Conservation (phyloP, 495 filamentous ascomycete genomes). For the Aspergillus biplanus region DNA sequence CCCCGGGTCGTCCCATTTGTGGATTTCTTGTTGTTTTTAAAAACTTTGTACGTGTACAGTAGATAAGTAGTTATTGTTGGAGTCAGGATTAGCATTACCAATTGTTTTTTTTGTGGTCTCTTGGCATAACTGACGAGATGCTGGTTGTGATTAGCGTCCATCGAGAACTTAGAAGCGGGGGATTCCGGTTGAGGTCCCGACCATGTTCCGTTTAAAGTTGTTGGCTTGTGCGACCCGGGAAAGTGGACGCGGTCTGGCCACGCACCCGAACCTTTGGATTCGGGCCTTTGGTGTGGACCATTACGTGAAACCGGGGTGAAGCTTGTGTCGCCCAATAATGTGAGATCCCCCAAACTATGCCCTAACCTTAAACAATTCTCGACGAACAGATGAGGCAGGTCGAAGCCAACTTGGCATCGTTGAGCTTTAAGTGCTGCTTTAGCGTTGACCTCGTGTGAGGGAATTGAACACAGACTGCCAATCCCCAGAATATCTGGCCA, state of each 20-base stretch:
- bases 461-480: neutral
- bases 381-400: neutral
- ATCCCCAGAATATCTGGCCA: neutral
- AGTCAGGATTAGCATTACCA: neutral
- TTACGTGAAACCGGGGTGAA: neutral
- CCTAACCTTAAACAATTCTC: neutral
- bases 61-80: neutral
- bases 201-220: too few species aligned
- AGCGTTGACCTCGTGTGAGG: neutral
- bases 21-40: too few species aligned
- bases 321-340: neutral
- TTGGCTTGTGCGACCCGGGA: too few species aligned
- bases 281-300: neutral
- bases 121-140: too few species aligned
- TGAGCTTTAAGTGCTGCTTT: too few species aligned
- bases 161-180: too few species aligned
- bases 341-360: neutral
- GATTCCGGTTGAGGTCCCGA: too few species aligned
- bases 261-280: neutral
- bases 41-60: neutral
- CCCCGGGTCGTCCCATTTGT: too few species aligned
- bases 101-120: too few species aligned
- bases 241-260: neutral
- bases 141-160: too few species aligned
- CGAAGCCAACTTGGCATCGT: neutral